Conservation (phyloP, 1,139 yeast species). For the Diutina neorugosa region DNA sequence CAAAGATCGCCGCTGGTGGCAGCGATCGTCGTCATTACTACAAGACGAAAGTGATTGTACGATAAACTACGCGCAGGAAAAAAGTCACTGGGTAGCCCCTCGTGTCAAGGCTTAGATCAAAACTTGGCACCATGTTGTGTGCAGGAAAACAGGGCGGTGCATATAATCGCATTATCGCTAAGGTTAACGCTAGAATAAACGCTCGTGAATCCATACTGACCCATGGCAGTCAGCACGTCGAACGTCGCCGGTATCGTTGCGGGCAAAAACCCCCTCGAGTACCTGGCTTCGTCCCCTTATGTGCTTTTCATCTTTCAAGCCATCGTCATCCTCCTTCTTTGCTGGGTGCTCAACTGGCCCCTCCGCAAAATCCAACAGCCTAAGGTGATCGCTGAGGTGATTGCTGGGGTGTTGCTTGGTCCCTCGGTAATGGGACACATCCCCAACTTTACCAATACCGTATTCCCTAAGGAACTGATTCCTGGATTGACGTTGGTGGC, state of each 20-base stretch:
- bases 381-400: conserved; percentile 65
- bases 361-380: conserved; percentile 56
- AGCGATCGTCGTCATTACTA: not conserved
- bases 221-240: conserved; percentile 17
- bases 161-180: not conserved
- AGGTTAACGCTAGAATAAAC: not conserved
- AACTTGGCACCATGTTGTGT: not conserved
- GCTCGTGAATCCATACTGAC: not conserved
- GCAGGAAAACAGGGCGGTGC: not conserved
- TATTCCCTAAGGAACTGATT: conserved; percentile 52
- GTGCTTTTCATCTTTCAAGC: conserved; percentile 53
- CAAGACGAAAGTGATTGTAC: not conserved
- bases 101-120: not conserved
- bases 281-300: conserved; percentile 41
- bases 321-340: conserved; percentile 38
- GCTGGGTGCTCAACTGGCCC: conserved; percentile 47
- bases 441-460: conserved; percentile 48
- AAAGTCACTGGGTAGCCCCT: not conserved
- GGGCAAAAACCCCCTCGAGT: conserved; percentile 57
- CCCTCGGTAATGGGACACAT: conserved; percentile 61
- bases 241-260: conserved; percentile 56
- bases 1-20: not conserved
- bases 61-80: not conserved
- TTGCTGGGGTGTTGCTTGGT: conserved; percentile 61
- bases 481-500: conserved; percentile 58